These are phyloP conservation scores for Xylariomycetidae sp. DNA, from an alignment of 2,329 filamentous ascomycete species.

Conservation along the genomic window DNA sequence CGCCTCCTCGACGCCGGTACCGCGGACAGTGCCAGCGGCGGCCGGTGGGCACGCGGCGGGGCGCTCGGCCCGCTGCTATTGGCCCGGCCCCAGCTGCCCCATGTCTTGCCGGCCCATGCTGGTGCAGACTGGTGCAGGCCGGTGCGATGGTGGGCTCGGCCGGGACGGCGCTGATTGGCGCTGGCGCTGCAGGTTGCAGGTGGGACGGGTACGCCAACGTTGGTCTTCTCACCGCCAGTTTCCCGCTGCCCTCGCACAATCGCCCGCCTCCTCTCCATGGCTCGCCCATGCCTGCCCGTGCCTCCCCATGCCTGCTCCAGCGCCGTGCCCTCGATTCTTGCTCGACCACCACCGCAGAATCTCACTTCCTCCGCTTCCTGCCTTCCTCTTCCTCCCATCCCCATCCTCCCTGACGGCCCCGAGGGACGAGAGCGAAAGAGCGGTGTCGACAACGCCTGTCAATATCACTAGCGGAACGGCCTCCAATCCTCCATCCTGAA, in stretches of 20 bases:
- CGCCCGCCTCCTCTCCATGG: slow-evolving; percentile 19
- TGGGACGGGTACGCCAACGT: slow-evolving; percentile 27
- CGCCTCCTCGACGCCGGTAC: not conserved
- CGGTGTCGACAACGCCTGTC: slow-evolving; percentile 36
- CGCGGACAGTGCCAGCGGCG: slow-evolving; percentile 4
- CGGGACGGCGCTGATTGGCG: slow-evolving; percentile 16
- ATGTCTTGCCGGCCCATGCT: slow-evolving; percentile 18
- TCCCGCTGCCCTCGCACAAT: slow-evolving; percentile 25
- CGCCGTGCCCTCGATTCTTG: slow-evolving; percentile 26
- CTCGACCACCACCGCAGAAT: slow-evolving; percentile 25
- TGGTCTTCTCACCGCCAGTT: slow-evolving; percentile 29
- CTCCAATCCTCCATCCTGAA: slow-evolving; percentile 30
- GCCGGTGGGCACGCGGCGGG: too few species aligned
- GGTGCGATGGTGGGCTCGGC: slow-evolving; percentile 11
- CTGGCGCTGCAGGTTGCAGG: slow-evolving; percentile 24
- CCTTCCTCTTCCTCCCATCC: slow-evolving; percentile 19
- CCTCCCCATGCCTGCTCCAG: slow-evolving; percentile 21
- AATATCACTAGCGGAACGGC: slow-evolving; percentile 42
- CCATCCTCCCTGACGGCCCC: slow-evolving; percentile 18
- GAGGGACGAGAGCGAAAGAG: slow-evolving; percentile 33
- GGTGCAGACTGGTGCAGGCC: too few species aligned
- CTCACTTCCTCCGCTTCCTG: slow-evolving; percentile 26
- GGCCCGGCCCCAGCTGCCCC: slow-evolving; percentile 12
- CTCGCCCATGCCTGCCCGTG: slow-evolving; percentile 16
- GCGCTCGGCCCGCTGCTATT: too few species aligned